phyloP scores from a whole-genome alignment of 1,284 basidiomycete species.

The Tilletia walkeri region DNA sequence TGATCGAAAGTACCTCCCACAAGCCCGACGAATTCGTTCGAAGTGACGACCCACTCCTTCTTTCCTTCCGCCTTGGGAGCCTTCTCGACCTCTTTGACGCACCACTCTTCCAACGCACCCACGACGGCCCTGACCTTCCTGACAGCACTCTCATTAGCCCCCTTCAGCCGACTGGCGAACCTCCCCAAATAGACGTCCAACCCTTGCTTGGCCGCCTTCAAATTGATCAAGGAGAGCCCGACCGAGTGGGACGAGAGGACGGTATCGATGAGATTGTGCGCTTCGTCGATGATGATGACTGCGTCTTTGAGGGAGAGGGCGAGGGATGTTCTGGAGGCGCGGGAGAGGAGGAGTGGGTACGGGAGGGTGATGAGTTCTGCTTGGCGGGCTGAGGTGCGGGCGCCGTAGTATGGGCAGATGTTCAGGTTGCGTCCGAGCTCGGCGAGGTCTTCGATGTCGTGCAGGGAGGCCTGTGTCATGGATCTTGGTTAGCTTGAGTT shows the following conservation, averaged over 20 bases:
- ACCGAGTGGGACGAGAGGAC: constrained; percentile 80
- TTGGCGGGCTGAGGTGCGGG: constrained; percentile 78
- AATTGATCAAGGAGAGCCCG: constrained; percentile 64
- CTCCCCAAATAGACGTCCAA: constrained; percentile 74
- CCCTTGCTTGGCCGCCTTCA: constrained; percentile 71
- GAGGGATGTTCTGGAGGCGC: constrained; percentile 77
- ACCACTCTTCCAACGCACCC: constrained; percentile 6
- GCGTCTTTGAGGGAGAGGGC: constrained; percentile 71
- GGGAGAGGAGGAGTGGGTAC: constrained; percentile 87
- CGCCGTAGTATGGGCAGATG: constrained; percentile 91
- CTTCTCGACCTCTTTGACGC: neutral
- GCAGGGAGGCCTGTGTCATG: constrained; percentile 59
- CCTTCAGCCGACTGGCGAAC: constrained; percentile 74
- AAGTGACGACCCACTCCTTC: constrained; percentile 65
- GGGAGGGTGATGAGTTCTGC: constrained; percentile 88
- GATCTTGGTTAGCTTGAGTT: no score
- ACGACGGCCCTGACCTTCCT: constrained; percentile 1
- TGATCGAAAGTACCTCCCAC: constrained; percentile 71
- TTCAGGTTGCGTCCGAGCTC: constrained; percentile 66
- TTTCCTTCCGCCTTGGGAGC: neutral
- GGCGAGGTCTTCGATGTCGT: constrained; percentile 94
- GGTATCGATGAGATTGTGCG: constrained; percentile 74
- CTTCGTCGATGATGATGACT: constrained; percentile 90
- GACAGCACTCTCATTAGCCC: constrained; percentile 63
- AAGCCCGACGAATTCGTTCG: constrained; percentile 65